A percentile compares a stretch with the other conserved stretches of the same genome.
phyloP scores from a whole-genome alignment of 371 early-diverging fungal species.

The Umbelopsis sp. region DNA sequence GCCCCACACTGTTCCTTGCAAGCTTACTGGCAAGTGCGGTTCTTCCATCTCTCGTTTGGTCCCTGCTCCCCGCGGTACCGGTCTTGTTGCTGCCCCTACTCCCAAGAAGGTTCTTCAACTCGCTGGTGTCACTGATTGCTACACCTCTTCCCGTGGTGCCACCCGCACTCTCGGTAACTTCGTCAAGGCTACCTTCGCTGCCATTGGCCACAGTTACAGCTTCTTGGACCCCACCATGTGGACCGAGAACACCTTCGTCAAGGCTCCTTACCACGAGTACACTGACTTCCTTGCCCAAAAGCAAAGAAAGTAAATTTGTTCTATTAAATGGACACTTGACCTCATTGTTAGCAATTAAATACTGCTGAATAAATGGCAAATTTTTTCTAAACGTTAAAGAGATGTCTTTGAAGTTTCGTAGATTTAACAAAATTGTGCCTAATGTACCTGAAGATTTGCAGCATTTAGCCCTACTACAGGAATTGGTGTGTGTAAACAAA shows the following conservation, averaged over 20 bases:
- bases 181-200: conserved; percentile 99
- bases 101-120: conserved; percentile 98
- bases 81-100: conserved; percentile 96
- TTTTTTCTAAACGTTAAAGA: conserved; percentile 2
- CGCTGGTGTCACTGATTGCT: conserved; percentile 99
- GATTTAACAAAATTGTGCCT: no score
- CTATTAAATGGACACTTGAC: no score
- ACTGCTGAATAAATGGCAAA: no score
- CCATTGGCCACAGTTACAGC: conserved; percentile 97
- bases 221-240: conserved; percentile 98
- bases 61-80: conserved; percentile 99
- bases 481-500: no score
- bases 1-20: conserved; percentile 99
- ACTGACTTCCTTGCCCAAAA: conserved; percentile 86
- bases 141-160: conserved; percentile 94
- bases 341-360: no score
- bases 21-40: conserved; percentile 99
- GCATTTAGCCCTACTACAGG: no score
- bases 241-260: conserved; percentile 87
- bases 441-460: no score
- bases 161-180: conserved; percentile 97
- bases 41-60: conserved; percentile 94
- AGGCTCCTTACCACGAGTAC: conserved; percentile 93
- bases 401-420: no score
- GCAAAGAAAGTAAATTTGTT: conserved; percentile 46